phyloP scores from a whole-genome alignment of 164 flowering plant species.

The Berberis vulgaris region DNA sequence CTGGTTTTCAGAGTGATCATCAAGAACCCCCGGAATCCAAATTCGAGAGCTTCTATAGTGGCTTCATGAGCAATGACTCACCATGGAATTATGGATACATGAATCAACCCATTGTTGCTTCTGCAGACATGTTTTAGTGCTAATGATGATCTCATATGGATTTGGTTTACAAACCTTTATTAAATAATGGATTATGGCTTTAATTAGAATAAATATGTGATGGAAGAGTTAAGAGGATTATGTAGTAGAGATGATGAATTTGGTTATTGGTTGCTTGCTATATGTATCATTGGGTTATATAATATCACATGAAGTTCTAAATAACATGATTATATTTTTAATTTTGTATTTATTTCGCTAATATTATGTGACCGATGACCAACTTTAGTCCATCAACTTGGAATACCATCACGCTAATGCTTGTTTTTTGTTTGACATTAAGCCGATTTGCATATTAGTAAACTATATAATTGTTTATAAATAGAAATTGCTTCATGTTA shows the following conservation, averaged over 20 bases:
- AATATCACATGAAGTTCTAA: not conserved
- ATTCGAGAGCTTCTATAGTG: not conserved
- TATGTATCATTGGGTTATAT: not conserved
- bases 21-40: not conserved
- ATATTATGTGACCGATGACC: too few relatives aligned
- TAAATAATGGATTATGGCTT: not conserved
- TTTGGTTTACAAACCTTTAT: not conserved
- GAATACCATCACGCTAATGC: too few relatives aligned
- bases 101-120: conserved; percentile 44
- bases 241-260: not conserved
- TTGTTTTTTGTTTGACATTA: too few relatives aligned
- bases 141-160: conserved; percentile 5
- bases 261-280: not conserved
- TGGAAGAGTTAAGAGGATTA: not conserved
- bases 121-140: conserved; percentile 38
- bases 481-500: too few relatives aligned
- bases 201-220: not conserved
- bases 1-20: conserved; percentile 9
- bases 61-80: conserved; percentile 12
- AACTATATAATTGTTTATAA: too few relatives aligned
- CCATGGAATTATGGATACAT: conserved; percentile 24
- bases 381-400: too few relatives aligned
- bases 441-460: too few relatives aligned
- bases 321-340: too few relatives aligned
- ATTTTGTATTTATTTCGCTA: too few relatives aligned